A percentile compares a stretch with the other conserved stretches of the same genome.
Evolutionary conservation across 2,329 filamentous ascomycete genomes (phyloP).

Genomic region (Fusarium setosum): DNA sequence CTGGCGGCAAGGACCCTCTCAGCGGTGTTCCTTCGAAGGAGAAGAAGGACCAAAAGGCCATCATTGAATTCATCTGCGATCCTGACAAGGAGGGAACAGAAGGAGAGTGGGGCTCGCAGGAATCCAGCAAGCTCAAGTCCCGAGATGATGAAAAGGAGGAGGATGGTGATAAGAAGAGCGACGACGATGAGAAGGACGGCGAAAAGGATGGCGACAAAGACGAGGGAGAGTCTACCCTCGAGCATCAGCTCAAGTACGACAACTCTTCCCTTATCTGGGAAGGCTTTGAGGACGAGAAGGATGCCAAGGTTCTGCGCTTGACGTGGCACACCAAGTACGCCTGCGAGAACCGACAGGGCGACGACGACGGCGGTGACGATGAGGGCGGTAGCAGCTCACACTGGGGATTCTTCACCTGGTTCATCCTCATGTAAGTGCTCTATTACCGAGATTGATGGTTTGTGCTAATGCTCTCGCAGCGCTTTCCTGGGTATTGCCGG

Average conservation of each 20-base stretch:
- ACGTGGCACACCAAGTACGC: constrained; percentile 91
- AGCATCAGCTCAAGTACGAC: constrained; percentile 65
- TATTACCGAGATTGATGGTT: too few relatives aligned
- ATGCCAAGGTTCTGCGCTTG: constrained; percentile 74
- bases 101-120: constrained; percentile 69
- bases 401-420: constrained; percentile 99
- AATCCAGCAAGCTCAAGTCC: constrained; percentile 56
- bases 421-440: constrained; percentile 84
- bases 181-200: constrained; percentile 51
- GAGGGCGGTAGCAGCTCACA: constrained; percentile 61
- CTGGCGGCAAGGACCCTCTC: constrained; percentile 66
- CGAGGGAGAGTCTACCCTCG: constrained; percentile 54
- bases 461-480: constrained; percentile 59
- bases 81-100: constrained; percentile 78
- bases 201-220: constrained; percentile 52
- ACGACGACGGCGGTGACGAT: constrained; percentile 52
- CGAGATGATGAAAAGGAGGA: constrained; percentile 45
- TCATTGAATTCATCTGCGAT: constrained; percentile 90
- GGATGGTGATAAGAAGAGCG: constrained; percentile 42
- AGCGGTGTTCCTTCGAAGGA: constrained; percentile 61
- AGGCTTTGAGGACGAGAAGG: constrained; percentile 73
- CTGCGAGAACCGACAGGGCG: constrained; percentile 70
- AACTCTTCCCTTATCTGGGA: constrained; percentile 79
- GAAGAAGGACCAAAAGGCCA: constrained; percentile 74
- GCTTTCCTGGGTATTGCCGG: constrained; percentile 85